Evolutionary conservation across 2,329 filamentous ascomycete species (phyloP).

Genomic region (Coniella lustricola): DNA sequence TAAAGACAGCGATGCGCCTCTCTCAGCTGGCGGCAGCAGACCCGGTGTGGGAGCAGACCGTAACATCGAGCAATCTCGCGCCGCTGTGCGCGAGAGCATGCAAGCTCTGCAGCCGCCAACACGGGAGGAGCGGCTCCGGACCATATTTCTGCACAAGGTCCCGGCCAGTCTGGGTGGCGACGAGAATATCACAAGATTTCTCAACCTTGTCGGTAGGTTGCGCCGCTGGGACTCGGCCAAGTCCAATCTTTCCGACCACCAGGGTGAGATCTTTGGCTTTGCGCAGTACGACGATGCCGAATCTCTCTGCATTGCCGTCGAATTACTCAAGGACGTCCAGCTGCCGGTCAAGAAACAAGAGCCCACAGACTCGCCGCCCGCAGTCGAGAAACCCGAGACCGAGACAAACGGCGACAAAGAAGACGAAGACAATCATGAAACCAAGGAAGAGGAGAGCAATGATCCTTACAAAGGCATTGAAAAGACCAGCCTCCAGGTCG

Average conservation of each 20-base stretch:
- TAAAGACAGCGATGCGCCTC: slow-evolving; percentile 37
- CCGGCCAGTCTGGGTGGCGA: slow-evolving; percentile 72
- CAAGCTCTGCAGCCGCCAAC: slow-evolving; percentile 74
- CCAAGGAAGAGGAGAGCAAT: slow-evolving; percentile 27
- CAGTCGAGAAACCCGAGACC: slow-evolving; percentile 21
- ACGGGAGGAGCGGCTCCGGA: slow-evolving; percentile 83
- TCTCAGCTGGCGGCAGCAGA: slow-evolving; percentile 31
- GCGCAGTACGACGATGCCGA: slow-evolving; percentile 91
- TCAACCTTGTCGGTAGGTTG: slow-evolving; percentile 70
- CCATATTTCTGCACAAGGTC: slow-evolving; percentile 83
- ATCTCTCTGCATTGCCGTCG: slow-evolving; percentile 76
- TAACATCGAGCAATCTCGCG: slow-evolving; percentile 59
- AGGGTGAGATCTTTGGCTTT: slow-evolving; percentile 85
- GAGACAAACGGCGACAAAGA: slow-evolving; percentile 28
- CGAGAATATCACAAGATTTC: slow-evolving; percentile 68
- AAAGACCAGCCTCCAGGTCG: slow-evolving; percentile 63
- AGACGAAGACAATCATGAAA: slow-evolving; percentile 28
- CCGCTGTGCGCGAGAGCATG: slow-evolving; percentile 59
- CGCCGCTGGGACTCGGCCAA: slow-evolving; percentile 78
- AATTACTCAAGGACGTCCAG: slow-evolving; percentile 74
- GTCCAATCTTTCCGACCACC: slow-evolving; percentile 55
- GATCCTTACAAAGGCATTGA: slow-evolving; percentile 51
- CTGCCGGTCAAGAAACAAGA: slow-evolving; percentile 73
- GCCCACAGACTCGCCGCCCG: slow-evolving; percentile 33
- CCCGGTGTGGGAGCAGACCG: slow-evolving; percentile 55